These are phyloP conservation scores for Tuber microsphaerosporum DNA, from an alignment of 495 filamentous ascomycete genomes.

Conservation along the genomic window DNA sequence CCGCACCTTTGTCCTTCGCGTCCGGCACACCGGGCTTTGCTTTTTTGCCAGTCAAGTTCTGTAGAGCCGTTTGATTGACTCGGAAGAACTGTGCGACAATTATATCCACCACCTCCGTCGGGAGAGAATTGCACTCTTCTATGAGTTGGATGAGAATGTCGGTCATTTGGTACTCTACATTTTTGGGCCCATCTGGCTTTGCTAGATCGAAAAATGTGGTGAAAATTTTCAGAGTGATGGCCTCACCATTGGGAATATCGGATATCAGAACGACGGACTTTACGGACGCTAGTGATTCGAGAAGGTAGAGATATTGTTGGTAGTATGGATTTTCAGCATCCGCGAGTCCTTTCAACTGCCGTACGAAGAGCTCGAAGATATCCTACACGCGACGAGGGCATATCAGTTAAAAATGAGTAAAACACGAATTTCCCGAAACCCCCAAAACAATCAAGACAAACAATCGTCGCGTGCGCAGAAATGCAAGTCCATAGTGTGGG, in stretches of 20 bases:
- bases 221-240: slow-evolving; percentile 72
- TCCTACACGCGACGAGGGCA: slow-evolving; percentile 53
- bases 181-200: slow-evolving; percentile 63
- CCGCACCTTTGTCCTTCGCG: slow-evolving; percentile 18
- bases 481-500: slow-evolving; percentile 11
- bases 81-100: slow-evolving; percentile 93
- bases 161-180: slow-evolving; percentile 88
- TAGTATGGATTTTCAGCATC: slow-evolving; percentile 89
- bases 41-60: slow-evolving; percentile 47
- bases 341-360: slow-evolving; percentile 70
- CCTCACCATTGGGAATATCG: slow-evolving; percentile 75
- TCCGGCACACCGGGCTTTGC: slow-evolving; percentile 51
- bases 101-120: slow-evolving; percentile 77
- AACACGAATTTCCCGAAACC: slow-evolving; percentile 9
- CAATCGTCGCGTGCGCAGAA: slow-evolving; percentile 4
- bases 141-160: slow-evolving; percentile 73
- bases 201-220: slow-evolving; percentile 85
- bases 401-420: slow-evolving; percentile 12
- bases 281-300: slow-evolving; percentile 79
- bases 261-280: slow-evolving; percentile 91
- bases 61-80: slow-evolving; percentile 58
- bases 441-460: slow-evolving; percentile 5
- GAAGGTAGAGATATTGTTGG: slow-evolving; percentile 79
- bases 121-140: slow-evolving; percentile 75
- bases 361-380: slow-evolving; percentile 84